Conservation (phyloP, 2,329 filamentous ascomycete genomes). For the Neocucurbitaria cava region DNA sequence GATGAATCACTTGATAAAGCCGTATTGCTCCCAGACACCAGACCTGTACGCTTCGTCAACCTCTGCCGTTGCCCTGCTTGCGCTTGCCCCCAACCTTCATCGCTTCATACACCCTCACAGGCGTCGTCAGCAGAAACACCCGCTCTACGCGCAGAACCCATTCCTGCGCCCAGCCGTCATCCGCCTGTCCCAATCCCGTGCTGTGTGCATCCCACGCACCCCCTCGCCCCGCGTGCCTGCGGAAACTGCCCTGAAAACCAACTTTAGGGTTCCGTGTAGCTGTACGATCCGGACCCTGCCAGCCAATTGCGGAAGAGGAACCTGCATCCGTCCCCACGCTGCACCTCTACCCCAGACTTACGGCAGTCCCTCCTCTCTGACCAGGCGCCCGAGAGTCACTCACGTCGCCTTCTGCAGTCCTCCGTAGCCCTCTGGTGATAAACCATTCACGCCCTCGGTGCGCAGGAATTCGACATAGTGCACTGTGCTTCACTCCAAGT, state of each 20-base stretch:
- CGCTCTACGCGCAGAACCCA: constrained; percentile 35
- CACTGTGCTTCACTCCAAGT: constrained; percentile 7
- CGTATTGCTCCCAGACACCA: constrained; percentile 18
- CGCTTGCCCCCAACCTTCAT: constrained; percentile 2
- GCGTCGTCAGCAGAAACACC: constrained; percentile 24
- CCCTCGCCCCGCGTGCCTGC: constrained; percentile 29
- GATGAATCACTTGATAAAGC: constrained; percentile 38
- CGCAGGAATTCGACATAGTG: constrained; percentile 17
- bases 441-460: constrained; percentile 17
- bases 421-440: constrained; percentile 24
- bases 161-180: constrained; percentile 25
- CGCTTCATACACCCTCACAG: constrained; percentile 8
- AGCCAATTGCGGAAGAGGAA: constrained; percentile 36
- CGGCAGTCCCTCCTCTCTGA: constrained; percentile 17
- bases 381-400: constrained; percentile 20
- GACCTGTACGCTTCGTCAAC: no score
- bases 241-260: constrained; percentile 32
- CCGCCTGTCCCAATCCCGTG: constrained; percentile 16
- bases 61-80: constrained; percentile 4
- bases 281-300: constrained; percentile 22
- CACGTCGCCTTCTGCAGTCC: constrained; percentile 19
- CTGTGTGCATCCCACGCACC: constrained; percentile 32
- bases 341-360: constrained; percentile 40
- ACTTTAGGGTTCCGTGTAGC: constrained; percentile 29
- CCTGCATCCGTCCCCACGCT: constrained; percentile 35